Evolutionary conservation across 495 filamentous ascomycete species (phyloP), one percentile per base, ranked within the genome.

Genomic region (Tuber aestivum): DNA sequence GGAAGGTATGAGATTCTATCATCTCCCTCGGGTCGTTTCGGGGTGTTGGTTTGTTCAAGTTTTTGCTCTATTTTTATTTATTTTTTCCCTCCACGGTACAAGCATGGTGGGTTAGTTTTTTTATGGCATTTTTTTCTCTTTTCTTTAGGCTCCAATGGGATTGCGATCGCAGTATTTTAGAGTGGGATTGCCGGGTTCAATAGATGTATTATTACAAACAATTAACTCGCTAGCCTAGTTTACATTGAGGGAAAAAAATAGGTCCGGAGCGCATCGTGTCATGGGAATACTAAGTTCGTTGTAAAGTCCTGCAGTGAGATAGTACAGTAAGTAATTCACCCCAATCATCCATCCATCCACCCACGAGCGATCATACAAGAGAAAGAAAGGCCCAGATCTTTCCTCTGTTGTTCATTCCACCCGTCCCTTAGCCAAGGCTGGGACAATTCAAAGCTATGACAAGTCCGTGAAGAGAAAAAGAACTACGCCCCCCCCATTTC

Each of bases 401-500:
- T 56, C n/a, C n/a, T n/a, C n/a, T 56, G 56, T 16, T 61, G 32
- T 61, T 32, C 56, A 5, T 35, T 35, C 56, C 56, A 32, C n/a
- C n/a, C 27, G n/a, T 12, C 50, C n/a, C 9, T 61, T 32, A 14
- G n/a, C 50, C 50, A 37, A 71, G 27, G 44, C 41, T 27, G 32
- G 38, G 41, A 21, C 72, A 74, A 68, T 41, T 48, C 41, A 20
- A 56, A 74, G 41, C 10, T 44, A 73, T 48, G 56, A 71, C 69
- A 72, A 75, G 74, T 45, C 42, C 42, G 42, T 45, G 42, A 45
- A 45, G 42, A 40, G 7, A 78, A 40, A 75, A 56, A 71, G 65
- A 45, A 79, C 76, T 69, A n/a, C 70, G 35, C 38, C 71, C 72
- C 50, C n/a, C 44, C 75, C 20, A 75, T 79, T 42, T 32, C 38